These are phyloP conservation scores for Syncephalastrum monosporum DNA, from an alignment of 371 early-diverging fungal genomes.

Conservation along the genomic window DNA sequence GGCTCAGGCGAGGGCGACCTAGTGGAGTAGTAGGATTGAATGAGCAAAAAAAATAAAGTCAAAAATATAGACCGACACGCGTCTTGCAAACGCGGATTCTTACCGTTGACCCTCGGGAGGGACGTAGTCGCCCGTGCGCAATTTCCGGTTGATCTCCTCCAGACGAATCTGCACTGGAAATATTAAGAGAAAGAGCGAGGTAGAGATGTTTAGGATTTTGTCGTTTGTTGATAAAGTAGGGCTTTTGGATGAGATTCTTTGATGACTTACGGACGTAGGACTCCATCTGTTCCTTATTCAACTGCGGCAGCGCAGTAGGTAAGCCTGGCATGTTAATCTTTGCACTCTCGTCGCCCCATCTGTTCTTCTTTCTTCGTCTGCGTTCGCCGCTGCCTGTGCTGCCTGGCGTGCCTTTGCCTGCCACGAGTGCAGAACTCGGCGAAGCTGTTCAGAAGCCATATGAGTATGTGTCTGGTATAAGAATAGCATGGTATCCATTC, in stretches of 20 bases:
- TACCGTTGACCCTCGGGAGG: conserved; percentile 76
- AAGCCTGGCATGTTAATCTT: conserved; percentile 77
- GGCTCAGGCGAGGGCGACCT: conserved; percentile 96
- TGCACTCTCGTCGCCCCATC: conserved; percentile 84
- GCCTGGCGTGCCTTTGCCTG: conserved; percentile 16
- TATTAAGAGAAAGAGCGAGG: conserved; percentile 14
- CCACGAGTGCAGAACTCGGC: conserved; percentile 11
- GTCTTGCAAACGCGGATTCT: conserved; percentile 1
- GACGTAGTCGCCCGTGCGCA: conserved; percentile 79
- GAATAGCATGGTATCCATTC: background rate
- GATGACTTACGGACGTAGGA: conserved; percentile 70
- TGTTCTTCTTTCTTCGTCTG: conserved; percentile 64
- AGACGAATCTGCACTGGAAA: conserved; percentile 75
- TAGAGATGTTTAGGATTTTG: no score
- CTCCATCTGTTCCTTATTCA: conserved; percentile 80
- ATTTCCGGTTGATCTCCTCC: conserved; percentile 85
- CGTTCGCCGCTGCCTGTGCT: conserved; percentile 19
- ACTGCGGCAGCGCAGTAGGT: conserved; percentile 79
- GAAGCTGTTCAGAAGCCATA: no score
- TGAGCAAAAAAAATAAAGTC: conserved; percentile 1
- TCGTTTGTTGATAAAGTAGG: no score
- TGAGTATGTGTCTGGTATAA: background rate
- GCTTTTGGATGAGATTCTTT: no score
- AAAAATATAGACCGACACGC: no score
- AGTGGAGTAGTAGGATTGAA: background rate